phyloP scores from a whole-genome alignment of 768 basidiomycete genomes.

The Panaeolus papilionaceus region DNA sequence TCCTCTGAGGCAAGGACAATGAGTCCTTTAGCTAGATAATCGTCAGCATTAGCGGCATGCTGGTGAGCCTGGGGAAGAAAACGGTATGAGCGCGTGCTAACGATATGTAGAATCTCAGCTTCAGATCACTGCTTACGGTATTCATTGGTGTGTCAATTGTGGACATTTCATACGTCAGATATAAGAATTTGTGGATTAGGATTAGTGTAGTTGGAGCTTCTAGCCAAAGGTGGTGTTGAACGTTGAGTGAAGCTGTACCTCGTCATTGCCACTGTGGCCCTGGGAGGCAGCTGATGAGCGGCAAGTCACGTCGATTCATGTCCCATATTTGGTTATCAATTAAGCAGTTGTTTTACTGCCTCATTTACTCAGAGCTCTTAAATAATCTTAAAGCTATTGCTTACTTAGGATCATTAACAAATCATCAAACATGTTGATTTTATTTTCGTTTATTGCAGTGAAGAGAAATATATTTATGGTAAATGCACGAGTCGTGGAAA shows the following conservation, averaged over 20 bases:
- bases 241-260: not conserved
- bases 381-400: not conserved
- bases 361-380: not conserved
- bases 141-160: conserved; percentile 58
- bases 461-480: not conserved
- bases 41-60: conserved; percentile 83
- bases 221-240: not conserved
- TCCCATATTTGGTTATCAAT: conserved; percentile 9
- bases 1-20: conserved; percentile 77
- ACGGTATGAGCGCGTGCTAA: conserved; percentile 19
- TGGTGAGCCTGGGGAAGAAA: conserved; percentile 68
- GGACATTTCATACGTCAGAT: conserved; percentile 34
- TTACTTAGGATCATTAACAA: not conserved
- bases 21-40: conserved; percentile 67
- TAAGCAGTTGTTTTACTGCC: conserved; percentile 7
- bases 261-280: not conserved
- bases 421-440: not conserved
- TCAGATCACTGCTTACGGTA: conserved; percentile 41
- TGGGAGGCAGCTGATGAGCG: not conserved
- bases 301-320: conserved; percentile 11
- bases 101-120: conserved; percentile 6
- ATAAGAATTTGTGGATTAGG: not conserved
- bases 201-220: not conserved
- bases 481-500: not conserved
- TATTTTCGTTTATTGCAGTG: not conserved